Evolutionary conservation across 805 yeast species (phyloP).

Genomic region (Zygosaccharomyces lentus): DNA sequence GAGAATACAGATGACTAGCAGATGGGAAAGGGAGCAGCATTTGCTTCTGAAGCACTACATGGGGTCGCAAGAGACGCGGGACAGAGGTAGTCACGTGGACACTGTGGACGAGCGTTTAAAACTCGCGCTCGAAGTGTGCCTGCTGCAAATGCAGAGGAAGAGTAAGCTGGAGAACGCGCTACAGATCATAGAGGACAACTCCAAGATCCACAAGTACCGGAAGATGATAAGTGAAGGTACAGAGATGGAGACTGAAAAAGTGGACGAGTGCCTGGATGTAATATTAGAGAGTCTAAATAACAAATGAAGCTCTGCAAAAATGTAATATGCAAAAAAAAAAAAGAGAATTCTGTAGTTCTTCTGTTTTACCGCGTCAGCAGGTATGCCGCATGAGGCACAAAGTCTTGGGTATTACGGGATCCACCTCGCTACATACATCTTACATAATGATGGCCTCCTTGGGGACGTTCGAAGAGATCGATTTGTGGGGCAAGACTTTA

Average conservation of each 20-base stretch:
- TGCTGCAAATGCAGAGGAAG: constrained; percentile 42
- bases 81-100: neutral
- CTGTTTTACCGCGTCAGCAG: no score
- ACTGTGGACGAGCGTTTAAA: constrained; percentile 21
- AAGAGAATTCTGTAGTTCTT: no score
- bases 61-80: constrained; percentile 2
- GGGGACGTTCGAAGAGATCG: constrained; percentile 94
- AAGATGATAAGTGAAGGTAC: constrained; percentile 65
- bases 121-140: constrained; percentile 35
- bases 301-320: constrained; percentile 1
- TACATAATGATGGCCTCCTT: constrained; percentile 97
- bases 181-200: constrained; percentile 36
- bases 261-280: constrained; percentile 62
- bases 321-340: neutral
- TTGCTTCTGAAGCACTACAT: constrained; percentile 9
- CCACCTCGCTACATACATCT: constrained; percentile 17
- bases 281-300: constrained; percentile 37
- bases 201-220: constrained; percentile 61
- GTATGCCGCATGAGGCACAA: neutral
- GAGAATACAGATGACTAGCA: constrained; percentile 25
- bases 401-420: constrained; percentile 4
- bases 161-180: constrained; percentile 37
- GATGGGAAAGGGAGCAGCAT: constrained; percentile 32
- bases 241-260: constrained; percentile 61
- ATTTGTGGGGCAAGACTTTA: constrained; percentile 97